These are phyloP conservation scores for Lactarius hatsudake DNA, from an alignment of 768 basidiomycete species.

Conservation along the genomic window DNA sequence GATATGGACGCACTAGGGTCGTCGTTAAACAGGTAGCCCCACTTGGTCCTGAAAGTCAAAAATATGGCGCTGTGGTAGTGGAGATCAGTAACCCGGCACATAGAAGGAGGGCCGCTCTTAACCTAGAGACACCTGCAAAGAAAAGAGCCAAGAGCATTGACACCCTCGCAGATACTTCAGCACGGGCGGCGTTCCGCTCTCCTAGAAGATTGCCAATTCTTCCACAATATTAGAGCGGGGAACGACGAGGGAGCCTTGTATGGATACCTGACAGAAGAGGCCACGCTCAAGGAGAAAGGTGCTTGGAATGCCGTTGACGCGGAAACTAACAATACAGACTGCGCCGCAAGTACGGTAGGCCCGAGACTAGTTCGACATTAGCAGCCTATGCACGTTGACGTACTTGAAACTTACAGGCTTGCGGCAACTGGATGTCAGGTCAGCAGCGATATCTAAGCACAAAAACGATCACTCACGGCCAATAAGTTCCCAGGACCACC, in stretches of 20 bases:
- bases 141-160: slow-evolving; percentile 63
- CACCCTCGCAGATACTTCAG: slow-evolving; percentile 61
- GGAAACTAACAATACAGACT: slow-evolving; percentile 80
- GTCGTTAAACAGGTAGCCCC: slow-evolving; percentile 60
- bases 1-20: slow-evolving; percentile 40
- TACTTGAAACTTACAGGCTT: slow-evolving; percentile 41
- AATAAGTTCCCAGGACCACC: slow-evolving; percentile 96
- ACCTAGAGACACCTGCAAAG: slow-evolving; percentile 70
- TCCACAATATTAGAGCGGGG: neutral
- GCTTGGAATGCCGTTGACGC: slow-evolving; percentile 78
- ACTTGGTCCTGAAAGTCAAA: slow-evolving; percentile 44
- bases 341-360: slow-evolving; percentile 77
- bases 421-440: slow-evolving; percentile 44
- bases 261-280: slow-evolving; percentile 75
- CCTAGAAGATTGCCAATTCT: slow-evolving; percentile 90
- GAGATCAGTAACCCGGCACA: slow-evolving; percentile 1
- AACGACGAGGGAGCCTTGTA: neutral
- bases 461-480: slow-evolving; percentile 40
- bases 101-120: slow-evolving; percentile 11
- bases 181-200: slow-evolving; percentile 70
- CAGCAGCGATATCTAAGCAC: neutral
- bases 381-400: slow-evolving; percentile 14
- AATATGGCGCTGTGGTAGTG: slow-evolving; percentile 38
- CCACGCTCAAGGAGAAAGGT: slow-evolving; percentile 79
- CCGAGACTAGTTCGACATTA: slow-evolving; percentile 54